These are phyloP conservation scores for Arabidopsis arenosa DNA, from an alignment of 345 rosid genomes.

Conservation along the genomic window DNA sequence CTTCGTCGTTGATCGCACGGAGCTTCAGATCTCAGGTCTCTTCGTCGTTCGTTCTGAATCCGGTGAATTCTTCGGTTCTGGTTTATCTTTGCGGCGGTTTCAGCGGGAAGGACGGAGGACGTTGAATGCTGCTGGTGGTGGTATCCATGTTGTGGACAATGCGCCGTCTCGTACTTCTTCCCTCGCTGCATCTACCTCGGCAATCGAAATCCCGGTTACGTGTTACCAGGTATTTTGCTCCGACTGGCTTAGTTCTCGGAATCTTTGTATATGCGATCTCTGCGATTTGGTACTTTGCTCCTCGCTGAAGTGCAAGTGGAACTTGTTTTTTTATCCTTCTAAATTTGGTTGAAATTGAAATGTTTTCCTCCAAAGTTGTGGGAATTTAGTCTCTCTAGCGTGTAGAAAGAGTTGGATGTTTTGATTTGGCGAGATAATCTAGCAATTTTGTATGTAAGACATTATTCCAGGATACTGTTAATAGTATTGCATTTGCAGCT, in stretches of 20 bases:
- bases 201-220: slow-evolving; percentile 70
- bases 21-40: slow-evolving; percentile 40
- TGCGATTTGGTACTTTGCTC: slow-evolving; percentile 1
- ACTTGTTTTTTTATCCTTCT: not conserved
- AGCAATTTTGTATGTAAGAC: not conserved
- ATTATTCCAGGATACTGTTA: slow-evolving; percentile 16
- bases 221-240: slow-evolving; percentile 69
- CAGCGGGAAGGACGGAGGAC: slow-evolving; percentile 37
- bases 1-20: slow-evolving; percentile 32
- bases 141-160: slow-evolving; percentile 57
- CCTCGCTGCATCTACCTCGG: slow-evolving; percentile 39
- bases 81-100: slow-evolving; percentile 34
- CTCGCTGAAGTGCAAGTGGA: not conserved
- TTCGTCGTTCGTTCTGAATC: slow-evolving; percentile 25
- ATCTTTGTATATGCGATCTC: not conserved
- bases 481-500: slow-evolving; percentile 55
- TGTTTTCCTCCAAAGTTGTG: not conserved
- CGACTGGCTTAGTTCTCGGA: slow-evolving; percentile 2
- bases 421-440: not conserved
- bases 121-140: slow-evolving; percentile 47
- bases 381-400: not conserved
- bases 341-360: slow-evolving; percentile 10
- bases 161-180: slow-evolving; percentile 44
- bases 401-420: not conserved
- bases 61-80: slow-evolving; percentile 32